Conservation (phyloP, 768 basidiomycete genomes). For the Cyclocybe aegerita region DNA sequence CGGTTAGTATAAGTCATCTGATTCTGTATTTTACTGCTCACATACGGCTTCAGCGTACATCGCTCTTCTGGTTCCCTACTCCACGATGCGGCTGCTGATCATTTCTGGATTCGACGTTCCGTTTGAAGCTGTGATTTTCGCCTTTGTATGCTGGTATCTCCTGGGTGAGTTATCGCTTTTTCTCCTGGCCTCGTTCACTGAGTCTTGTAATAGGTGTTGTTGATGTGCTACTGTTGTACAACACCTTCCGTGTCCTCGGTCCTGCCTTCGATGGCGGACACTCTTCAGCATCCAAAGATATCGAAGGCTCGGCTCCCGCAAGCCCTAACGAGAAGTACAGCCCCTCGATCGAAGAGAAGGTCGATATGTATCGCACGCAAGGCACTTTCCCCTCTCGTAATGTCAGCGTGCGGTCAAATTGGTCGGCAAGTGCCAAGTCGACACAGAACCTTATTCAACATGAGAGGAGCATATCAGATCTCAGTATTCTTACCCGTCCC, state of each 20-base stretch:
- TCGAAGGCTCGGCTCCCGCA: constrained; percentile 29
- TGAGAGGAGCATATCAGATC: constrained; percentile 21
- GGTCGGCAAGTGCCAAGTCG: constrained; percentile 8
- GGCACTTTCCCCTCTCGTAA: constrained; percentile 7
- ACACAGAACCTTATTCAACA: constrained; percentile 16
- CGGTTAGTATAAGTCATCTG: constrained; percentile 33
- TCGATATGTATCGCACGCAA: constrained; percentile 18
- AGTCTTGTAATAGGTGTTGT: constrained; percentile 46
- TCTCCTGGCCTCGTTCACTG: background rate
- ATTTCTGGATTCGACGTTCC: constrained; percentile 51
- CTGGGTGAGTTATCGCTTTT: constrained; percentile 42
- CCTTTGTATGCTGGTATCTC: constrained; percentile 48
- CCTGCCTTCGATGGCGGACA: constrained; percentile 44
- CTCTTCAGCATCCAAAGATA: constrained; percentile 25
- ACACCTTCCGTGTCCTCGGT: constrained; percentile 62
- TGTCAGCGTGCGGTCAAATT: constrained; percentile 3
- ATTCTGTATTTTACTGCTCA: background rate
- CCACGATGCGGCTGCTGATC: constrained; percentile 46
- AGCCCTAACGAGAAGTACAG: constrained; percentile 17
- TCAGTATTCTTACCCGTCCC: constrained; percentile 13
- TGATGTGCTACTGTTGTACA: constrained; percentile 66
- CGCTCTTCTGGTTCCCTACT: constrained; percentile 56
- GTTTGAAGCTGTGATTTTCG: constrained; percentile 46
- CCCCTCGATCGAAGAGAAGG: constrained; percentile 17
- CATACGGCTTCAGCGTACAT: constrained; percentile 50